phyloP scores from a whole-genome alignment of 2,329 filamentous ascomycete genomes.

The Aspergillus viridinutans region DNA sequence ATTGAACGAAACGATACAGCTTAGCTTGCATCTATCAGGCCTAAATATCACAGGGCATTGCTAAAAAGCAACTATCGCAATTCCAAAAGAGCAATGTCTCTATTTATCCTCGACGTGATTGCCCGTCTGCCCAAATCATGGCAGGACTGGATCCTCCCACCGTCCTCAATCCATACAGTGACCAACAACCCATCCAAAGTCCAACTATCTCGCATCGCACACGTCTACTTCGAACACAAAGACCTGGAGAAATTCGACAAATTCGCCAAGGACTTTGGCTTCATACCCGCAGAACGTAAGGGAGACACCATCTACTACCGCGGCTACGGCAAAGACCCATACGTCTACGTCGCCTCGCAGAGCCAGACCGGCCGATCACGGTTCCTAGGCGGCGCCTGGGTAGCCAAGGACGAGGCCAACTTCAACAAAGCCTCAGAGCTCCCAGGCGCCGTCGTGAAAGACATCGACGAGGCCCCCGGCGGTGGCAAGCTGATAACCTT shows the following conservation, averaged over 20 bases:
- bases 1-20: too few relatives aligned
- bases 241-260: slow-evolving; percentile 20
- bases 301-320: slow-evolving; percentile 54
- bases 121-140: too few relatives aligned
- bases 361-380: slow-evolving; percentile 43
- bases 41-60: too few relatives aligned
- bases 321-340: slow-evolving; percentile 59
- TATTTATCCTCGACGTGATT: too few relatives aligned
- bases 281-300: slow-evolving; percentile 18
- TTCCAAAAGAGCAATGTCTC: too few relatives aligned
- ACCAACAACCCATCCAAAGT: slow-evolving; percentile 21
- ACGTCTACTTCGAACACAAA: slow-evolving; percentile 29
- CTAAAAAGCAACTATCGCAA: too few relatives aligned
- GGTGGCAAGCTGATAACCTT: slow-evolving; percentile 25
- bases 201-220: slow-evolving; percentile 23
- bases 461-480: slow-evolving; percentile 34
- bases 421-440: slow-evolving; percentile 48
- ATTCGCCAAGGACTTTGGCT: slow-evolving; percentile 32
- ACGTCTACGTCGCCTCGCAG: slow-evolving; percentile 55
- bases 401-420: slow-evolving; percentile 54
- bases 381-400: slow-evolving; percentile 57
- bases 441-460: slow-evolving; percentile 50
- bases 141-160: too few relatives aligned
- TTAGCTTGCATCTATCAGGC: too few relatives aligned
- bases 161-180: slow-evolving; percentile 11